Evolutionary conservation across 2,329 filamentous ascomycete genomes (phyloP).

Genomic region (Lasiodiplodia hormozganensis): DNA sequence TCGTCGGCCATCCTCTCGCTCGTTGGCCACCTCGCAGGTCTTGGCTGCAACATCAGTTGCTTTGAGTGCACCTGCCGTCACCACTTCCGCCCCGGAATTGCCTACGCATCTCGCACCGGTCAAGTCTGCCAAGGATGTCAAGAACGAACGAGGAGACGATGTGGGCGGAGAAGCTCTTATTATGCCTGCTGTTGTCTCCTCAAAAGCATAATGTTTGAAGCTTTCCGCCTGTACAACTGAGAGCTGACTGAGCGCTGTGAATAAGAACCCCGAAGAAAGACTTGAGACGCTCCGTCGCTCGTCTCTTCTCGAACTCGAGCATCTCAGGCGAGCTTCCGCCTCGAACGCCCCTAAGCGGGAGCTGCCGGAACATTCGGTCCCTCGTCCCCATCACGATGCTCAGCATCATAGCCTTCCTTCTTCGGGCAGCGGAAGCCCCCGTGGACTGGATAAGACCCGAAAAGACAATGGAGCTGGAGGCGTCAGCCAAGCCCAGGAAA

Average conservation of each 20-base stretch:
- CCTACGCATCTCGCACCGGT: constrained; percentile 22
- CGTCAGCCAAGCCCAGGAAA: background rate
- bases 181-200: constrained; percentile 19
- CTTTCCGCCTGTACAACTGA: constrained; percentile 20
- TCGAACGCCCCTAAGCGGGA: constrained; percentile 40
- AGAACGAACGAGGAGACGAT: background rate
- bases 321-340: constrained; percentile 44
- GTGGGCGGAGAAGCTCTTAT: background rate
- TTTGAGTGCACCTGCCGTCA: constrained; percentile 7
- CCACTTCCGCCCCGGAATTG: constrained; percentile 1
- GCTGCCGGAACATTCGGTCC: constrained; percentile 44
- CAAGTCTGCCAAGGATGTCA: constrained; percentile 5
- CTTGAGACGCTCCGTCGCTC: constrained; percentile 56
- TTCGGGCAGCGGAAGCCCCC: constrained; percentile 10
- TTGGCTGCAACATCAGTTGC: constrained; percentile 11
- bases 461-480: background rate
- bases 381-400: constrained; percentile 27
- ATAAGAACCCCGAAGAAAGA: constrained; percentile 53
- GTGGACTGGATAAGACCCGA: constrained; percentile 6
- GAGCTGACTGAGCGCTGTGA: constrained; percentile 39
- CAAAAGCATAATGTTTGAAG: constrained; percentile 11
- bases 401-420: constrained; percentile 30
- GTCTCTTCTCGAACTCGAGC: constrained; percentile 52
- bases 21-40: constrained; percentile 10
- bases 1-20: constrained; percentile 15